Evolutionary conservation across 2,329 filamentous ascomycete genomes (phyloP).

Genomic region (Ophiognomonia clavigignenti-juglandacearum): DNA sequence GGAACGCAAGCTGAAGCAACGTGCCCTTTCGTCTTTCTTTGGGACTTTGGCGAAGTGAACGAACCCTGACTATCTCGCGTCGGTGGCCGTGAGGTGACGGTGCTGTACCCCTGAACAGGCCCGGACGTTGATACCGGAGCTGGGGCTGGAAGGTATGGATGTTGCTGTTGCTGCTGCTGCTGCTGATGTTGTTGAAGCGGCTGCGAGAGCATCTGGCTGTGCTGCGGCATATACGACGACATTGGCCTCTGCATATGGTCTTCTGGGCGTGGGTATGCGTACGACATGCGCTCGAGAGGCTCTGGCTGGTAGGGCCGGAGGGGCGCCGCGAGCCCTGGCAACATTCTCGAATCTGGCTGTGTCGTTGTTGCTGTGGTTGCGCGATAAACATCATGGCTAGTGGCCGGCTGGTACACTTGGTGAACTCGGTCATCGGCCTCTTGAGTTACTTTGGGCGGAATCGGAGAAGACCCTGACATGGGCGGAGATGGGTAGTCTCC

Average conservation of each 20-base stretch:
- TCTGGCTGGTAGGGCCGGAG: slow-evolving; percentile 34
- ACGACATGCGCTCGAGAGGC: slow-evolving; percentile 33
- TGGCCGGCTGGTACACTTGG: slow-evolving; percentile 38
- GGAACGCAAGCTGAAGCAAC: slow-evolving; percentile 82
- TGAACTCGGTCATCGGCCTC: slow-evolving; percentile 53
- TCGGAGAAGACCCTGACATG: slow-evolving; percentile 66
- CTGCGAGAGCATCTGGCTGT: slow-evolving; percentile 27
- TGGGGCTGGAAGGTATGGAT: slow-evolving; percentile 22
- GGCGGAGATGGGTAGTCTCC: slow-evolving; percentile 67
- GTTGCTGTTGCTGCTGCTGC: slow-evolving; percentile 1
- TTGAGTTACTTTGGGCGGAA: slow-evolving; percentile 53
- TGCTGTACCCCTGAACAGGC: slow-evolving; percentile 27
- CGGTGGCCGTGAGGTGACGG: slow-evolving; percentile 28
- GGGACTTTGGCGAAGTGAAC: slow-evolving; percentile 54
- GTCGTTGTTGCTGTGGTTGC: slow-evolving; percentile 28
- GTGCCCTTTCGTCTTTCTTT: slow-evolving; percentile 71
- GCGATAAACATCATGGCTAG: slow-evolving; percentile 47
- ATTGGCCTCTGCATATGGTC: slow-evolving; percentile 28
- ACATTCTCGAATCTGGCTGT: slow-evolving; percentile 31
- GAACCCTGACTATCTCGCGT: slow-evolving; percentile 37
- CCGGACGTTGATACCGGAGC: slow-evolving; percentile 26
- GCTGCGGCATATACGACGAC: slow-evolving; percentile 28
- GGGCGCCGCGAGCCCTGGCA: slow-evolving; percentile 26
- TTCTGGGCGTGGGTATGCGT: slow-evolving; percentile 34
- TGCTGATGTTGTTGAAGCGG: not conserved